Evolutionary conservation across 2,329 filamentous ascomycete species (phyloP).

Genomic region (Botrytis porri): DNA sequence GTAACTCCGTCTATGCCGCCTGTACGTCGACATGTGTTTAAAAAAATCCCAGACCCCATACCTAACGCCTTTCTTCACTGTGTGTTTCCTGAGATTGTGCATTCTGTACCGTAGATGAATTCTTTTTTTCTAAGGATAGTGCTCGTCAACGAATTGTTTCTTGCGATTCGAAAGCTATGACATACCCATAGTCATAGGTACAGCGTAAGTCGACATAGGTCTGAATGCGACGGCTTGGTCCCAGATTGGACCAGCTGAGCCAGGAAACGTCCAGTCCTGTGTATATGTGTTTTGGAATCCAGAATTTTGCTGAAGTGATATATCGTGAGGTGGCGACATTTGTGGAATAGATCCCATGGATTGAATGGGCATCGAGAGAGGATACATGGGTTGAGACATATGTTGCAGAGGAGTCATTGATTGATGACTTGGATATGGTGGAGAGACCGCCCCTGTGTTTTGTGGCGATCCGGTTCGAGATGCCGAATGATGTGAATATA

Average conservation of each 20-base stretch:
- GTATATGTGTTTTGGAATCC: not conserved
- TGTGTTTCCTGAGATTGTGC: not conserved
- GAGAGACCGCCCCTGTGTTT: not conserved
- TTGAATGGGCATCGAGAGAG: not conserved
- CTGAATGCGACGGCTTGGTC: not conserved
- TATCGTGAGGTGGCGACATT: not conserved
- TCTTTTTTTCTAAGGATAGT: not conserved
- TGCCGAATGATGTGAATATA: not conserved
- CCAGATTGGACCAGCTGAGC: not conserved
- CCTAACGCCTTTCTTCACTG: not conserved
- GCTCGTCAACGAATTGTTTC: not conserved
- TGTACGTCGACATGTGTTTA: not conserved
- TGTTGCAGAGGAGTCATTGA: not conserved
- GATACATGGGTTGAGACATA: not conserved
- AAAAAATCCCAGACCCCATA: not conserved
- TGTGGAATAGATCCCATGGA: not conserved
- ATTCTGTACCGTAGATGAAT: not conserved
- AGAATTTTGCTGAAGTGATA: not conserved
- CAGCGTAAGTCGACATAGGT: not conserved
- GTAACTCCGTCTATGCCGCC: not conserved
- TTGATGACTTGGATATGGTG: not conserved
- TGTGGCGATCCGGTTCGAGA: not conserved
- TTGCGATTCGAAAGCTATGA: not conserved
- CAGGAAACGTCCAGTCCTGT: not conserved
- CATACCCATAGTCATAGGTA: conserved; percentile 1